Evolutionary conservation across 1,139 yeast genomes (phyloP).

Genomic region (Yarrowia galli): DNA sequence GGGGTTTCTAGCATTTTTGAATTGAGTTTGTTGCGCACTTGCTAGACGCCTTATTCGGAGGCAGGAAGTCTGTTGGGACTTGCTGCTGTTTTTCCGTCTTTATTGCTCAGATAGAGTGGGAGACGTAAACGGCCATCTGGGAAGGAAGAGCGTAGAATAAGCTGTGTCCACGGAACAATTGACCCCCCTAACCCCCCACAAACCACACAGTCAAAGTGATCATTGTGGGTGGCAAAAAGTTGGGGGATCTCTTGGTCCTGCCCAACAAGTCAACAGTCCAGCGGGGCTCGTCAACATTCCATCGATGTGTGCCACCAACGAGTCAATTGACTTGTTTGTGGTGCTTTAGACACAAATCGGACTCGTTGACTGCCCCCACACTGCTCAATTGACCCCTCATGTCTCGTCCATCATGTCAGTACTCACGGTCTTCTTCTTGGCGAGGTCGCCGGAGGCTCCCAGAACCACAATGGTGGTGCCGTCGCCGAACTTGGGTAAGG

Average conservation of each 20-base stretch:
- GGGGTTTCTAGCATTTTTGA: too few species aligned
- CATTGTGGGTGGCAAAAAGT: slow-evolving; percentile 3
- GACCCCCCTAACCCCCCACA: neutral
- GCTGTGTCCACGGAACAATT: neutral
- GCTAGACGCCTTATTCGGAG: slow-evolving; percentile 17
- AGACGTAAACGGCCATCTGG: neutral
- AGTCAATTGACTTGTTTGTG: neutral
- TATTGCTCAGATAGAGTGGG: slow-evolving; percentile 26
- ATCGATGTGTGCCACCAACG: neutral
- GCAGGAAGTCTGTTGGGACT: slow-evolving; percentile 23
- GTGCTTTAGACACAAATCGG: too few species aligned
- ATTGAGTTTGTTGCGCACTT: slow-evolving; percentile 19
- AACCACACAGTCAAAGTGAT: neutral
- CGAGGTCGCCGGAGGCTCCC: slow-evolving; percentile 97
- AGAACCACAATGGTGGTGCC: slow-evolving; percentile 81
- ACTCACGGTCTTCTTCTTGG: slow-evolving; percentile 82
- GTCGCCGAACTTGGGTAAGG: slow-evolving; percentile 49
- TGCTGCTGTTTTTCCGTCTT: slow-evolving; percentile 30
- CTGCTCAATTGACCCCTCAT: neutral
- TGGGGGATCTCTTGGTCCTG: neutral
- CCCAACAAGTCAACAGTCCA: neutral
- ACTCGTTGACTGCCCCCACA: too few species aligned
- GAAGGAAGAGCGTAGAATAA: slow-evolving; percentile 4
- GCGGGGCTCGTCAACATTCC: too few species aligned
- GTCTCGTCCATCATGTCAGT: neutral